Evolutionary conservation across 2,329 filamentous ascomycete species (phyloP).

Genomic region (Diaporthe aspalathi): DNA sequence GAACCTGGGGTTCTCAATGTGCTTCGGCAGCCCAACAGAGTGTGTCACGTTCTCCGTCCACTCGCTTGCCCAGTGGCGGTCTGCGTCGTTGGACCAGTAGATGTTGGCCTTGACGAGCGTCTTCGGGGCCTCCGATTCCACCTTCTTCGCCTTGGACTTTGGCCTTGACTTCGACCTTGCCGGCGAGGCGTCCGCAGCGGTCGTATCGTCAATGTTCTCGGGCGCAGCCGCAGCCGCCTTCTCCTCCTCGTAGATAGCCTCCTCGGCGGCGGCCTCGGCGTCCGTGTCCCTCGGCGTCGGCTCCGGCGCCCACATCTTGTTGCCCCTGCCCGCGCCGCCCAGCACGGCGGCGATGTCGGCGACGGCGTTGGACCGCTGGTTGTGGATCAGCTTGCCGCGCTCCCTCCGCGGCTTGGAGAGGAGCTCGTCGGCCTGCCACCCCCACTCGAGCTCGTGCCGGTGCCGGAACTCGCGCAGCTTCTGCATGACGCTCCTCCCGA

Average conservation of each 20-base stretch:
- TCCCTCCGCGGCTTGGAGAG: slow-evolving; percentile 53
- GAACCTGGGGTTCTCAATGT: slow-evolving; percentile 31
- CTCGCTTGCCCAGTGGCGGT: slow-evolving; percentile 57
- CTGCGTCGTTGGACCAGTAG: slow-evolving; percentile 63
- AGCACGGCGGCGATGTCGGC: slow-evolving; percentile 73
- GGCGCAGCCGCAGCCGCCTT: neutral
- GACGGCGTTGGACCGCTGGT: slow-evolving; percentile 71
- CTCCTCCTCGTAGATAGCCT: slow-evolving; percentile 4
- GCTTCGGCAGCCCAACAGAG: slow-evolving; percentile 51
- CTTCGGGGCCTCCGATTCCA: slow-evolving; percentile 29
- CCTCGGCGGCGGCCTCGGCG: slow-evolving; percentile 41
- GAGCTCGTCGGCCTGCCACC: slow-evolving; percentile 56
- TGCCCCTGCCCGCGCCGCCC: slow-evolving; percentile 62
- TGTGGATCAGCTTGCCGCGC: slow-evolving; percentile 65
- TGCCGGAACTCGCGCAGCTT: slow-evolving; percentile 73
- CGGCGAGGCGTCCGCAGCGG: slow-evolving; percentile 32
- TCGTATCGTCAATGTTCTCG: slow-evolving; percentile 20
- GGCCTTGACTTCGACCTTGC: neutral
- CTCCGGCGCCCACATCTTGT: slow-evolving; percentile 53
- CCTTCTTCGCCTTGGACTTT: neutral
- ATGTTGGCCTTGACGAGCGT: slow-evolving; percentile 57
- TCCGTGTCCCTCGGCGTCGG: neutral
- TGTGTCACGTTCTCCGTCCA: slow-evolving; percentile 69
- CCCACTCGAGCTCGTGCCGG: slow-evolving; percentile 73
- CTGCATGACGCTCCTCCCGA: slow-evolving; percentile 71